Percentiles rank a stretch among this genome's conserved stretches.
phyloP scores from a whole-genome alignment of 225 moss, liverwort and hornwort species.

The Polytrichum commune region DNA sequence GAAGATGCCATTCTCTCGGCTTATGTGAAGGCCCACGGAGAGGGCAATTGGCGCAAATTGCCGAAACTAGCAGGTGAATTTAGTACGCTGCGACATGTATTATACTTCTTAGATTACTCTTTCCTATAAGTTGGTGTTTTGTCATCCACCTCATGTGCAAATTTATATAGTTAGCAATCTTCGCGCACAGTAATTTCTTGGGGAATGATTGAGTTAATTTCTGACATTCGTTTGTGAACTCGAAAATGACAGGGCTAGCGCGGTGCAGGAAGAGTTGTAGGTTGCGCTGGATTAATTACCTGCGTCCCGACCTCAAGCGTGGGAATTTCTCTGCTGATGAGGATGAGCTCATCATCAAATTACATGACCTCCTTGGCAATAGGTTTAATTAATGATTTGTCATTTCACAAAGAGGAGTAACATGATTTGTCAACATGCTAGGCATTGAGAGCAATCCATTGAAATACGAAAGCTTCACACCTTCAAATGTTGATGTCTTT shows the following conservation, averaged over 20 bases:
- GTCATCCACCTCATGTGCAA: no score
- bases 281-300: conserved; percentile 70
- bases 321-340: conserved; percentile 65
- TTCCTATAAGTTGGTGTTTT: no score
- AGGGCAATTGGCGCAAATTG: conserved; percentile 62
- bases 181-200: no score
- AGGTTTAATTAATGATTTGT: conserved; percentile 24
- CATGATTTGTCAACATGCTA: no score
- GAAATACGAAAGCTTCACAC: no score
- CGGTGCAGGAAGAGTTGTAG: conserved; percentile 76
- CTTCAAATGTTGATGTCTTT: no score
- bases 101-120: no score
- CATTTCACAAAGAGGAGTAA: no score
- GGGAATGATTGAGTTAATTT: no score
- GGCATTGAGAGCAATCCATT: no score
- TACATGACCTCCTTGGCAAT: conserved; percentile 59
- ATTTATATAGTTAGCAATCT: no score
- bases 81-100: neutral
- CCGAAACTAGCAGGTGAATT: conserved; percentile 52
- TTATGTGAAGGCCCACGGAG: conserved; percentile 51
- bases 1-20: conserved; percentile 53
- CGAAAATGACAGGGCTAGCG: conserved; percentile 34
- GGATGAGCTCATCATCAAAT: conserved; percentile 50
- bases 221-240: neutral
- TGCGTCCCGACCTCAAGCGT: conserved; percentile 58